These are phyloP conservation scores for Vaccinium darrowii DNA, from an alignment of 148 eudicot genomes.

Conservation along the genomic window DNA sequence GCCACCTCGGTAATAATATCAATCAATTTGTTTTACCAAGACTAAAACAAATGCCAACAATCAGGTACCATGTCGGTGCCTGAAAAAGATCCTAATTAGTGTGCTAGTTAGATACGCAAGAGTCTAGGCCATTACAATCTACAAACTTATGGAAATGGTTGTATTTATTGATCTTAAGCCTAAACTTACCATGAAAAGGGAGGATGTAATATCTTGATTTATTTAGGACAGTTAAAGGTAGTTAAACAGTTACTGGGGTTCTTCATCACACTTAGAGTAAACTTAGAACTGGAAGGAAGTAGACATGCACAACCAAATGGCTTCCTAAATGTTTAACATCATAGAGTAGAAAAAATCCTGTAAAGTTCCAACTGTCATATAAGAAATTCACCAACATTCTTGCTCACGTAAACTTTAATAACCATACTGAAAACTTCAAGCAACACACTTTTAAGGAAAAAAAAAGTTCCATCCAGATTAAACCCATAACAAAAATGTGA, in stretches of 20 bases:
- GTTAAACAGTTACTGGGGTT: not conserved
- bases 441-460: not conserved
- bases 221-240: not conserved
- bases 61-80: not conserved
- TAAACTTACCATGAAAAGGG: not conserved
- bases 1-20: not conserved
- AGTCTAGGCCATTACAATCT: not conserved
- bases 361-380: not conserved
- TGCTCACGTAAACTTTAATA: not conserved
- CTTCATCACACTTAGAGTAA: not conserved
- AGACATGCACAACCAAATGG: not conserved
- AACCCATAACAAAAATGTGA: no score
- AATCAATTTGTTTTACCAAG: not conserved
- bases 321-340: not conserved
- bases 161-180: not conserved
- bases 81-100: not conserved
- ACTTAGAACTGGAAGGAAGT: not conserved
- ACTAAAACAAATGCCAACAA: not conserved
- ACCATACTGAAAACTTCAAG: not conserved
- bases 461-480: no score
- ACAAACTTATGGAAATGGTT: not conserved
- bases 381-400: no score
- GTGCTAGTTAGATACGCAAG: not conserved
- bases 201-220: not conserved
- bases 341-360: not conserved